These are phyloP conservation scores for Exophiala viscosa DNA, from an alignment of 2,329 filamentous ascomycete genomes.

Conservation along the genomic window DNA sequence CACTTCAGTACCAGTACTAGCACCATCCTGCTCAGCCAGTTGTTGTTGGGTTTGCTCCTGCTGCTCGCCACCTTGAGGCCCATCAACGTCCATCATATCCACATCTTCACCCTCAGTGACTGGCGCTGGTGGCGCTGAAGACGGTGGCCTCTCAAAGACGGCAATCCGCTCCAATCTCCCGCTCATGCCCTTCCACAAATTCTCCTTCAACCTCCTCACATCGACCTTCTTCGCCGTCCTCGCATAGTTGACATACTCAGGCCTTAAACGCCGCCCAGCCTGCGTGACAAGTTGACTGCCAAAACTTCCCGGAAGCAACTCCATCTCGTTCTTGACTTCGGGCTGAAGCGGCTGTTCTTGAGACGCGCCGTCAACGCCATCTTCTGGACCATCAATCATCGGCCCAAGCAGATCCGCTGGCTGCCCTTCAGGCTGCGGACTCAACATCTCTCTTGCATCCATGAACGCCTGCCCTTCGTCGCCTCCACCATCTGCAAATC, in stretches of 20 bases:
- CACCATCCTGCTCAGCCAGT: conserved; percentile 34
- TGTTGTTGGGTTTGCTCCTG: conserved; percentile 29
- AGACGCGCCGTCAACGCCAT: conserved; percentile 9
- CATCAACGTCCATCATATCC: conserved; percentile 29
- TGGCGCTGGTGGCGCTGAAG: conserved; percentile 33
- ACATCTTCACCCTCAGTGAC: conserved; percentile 24
- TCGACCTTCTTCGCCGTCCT: conserved; percentile 65
- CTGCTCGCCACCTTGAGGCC: conserved; percentile 8
- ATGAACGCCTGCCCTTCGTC: conserved; percentile 39
- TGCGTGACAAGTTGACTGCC: conserved; percentile 62
- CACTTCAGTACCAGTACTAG: conserved; percentile 37
- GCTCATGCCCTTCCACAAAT: conserved; percentile 63
- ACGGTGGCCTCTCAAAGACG: conserved; percentile 33
- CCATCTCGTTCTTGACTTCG: conserved; percentile 7
- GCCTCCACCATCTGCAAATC: conserved; percentile 8
- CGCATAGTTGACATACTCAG: conserved; percentile 65
- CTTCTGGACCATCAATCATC: conserved; percentile 7
- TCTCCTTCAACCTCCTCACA: conserved; percentile 60
- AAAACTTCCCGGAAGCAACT: conserved; percentile 52
- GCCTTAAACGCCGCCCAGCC: conserved; percentile 54
- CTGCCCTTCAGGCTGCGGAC: conserved; percentile 34
- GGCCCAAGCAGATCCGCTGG: conserved; percentile 12
- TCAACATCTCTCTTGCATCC: conserved; percentile 48
- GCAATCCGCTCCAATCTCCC: conserved; percentile 39
- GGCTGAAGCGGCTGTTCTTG: conserved; percentile 12